These are phyloP conservation scores for Venturia oleaginea DNA, from an alignment of 2,329 filamentous ascomycete species.

Conservation along the genomic window DNA sequence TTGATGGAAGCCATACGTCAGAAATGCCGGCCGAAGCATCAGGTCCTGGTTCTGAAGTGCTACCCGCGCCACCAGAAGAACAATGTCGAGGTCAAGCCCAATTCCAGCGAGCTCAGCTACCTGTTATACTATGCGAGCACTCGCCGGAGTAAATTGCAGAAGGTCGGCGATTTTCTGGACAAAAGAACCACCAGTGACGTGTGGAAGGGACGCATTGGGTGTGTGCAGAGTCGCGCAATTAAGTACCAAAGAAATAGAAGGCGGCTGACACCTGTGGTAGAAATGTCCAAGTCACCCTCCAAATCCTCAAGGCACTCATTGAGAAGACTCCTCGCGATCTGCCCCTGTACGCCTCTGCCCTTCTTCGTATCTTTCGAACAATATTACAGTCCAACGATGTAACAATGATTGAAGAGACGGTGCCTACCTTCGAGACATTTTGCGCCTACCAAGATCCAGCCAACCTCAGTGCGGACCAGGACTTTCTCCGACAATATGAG, in stretches of 20 bases:
- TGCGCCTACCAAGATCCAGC: conserved; percentile 83
- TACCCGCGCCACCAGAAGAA: conserved; percentile 90
- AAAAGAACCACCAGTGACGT: conserved; percentile 90
- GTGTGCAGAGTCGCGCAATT: conserved; percentile 25
- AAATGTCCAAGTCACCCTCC: conserved; percentile 88
- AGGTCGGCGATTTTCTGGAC: conserved; percentile 89
- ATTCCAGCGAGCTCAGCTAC: conserved; percentile 93
- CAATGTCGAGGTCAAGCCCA: conserved; percentile 79
- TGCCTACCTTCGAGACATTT: conserved; percentile 78
- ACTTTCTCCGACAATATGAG: conserved; percentile 74
- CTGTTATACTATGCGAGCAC: conserved; percentile 95
- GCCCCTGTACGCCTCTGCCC: conserved; percentile 74
- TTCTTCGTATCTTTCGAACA: conserved; percentile 74
- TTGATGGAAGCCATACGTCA: conserved; percentile 50
- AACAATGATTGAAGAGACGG: conserved; percentile 83
- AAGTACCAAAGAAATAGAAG: background rate
- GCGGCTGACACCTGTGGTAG: conserved; percentile 34
- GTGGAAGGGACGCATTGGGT: conserved; percentile 81
- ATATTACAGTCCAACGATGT: conserved; percentile 82
- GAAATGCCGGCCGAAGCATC: conserved; percentile 79
- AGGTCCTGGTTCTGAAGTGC: conserved; percentile 91
- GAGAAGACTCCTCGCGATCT: conserved; percentile 89
- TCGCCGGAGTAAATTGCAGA: conserved; percentile 88
- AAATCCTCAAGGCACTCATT: conserved; percentile 83
- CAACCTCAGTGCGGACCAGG: conserved; percentile 74